Base-by-base conservation (phyloP, 2,329 filamentous ascomycete species). In the Fusarium floridanum region DNA sequence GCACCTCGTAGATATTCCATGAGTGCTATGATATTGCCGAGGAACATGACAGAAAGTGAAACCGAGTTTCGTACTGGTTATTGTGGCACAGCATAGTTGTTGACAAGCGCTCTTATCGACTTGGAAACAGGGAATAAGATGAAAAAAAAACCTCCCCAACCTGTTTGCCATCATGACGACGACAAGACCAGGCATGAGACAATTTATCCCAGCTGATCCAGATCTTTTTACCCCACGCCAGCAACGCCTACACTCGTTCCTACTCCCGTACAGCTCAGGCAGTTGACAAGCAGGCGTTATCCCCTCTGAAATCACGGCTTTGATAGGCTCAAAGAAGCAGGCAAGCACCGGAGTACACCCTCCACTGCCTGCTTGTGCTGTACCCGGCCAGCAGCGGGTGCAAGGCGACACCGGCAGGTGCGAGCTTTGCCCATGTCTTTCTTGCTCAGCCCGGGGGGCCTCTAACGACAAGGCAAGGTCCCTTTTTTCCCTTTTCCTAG, bases 371-470 rank as follows among this genome's bases (percentile, higher is more conserved):
- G 41, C n/a, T 43, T 43, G 41, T 20, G 55, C 27, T 57, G 67
- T 45, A 32, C 39, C 17, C 32, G 32, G 71, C 71, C 64, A 36
- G 71, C 61, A 56, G 62, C 72, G 71, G 72, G 72, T 74, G 72
- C 72, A 39, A 72, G 59, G 34, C 41, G 56, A 65, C 57, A 27
- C 60, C 62, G 39, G 45, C 65, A 55, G 72, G 72, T 74, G 72
- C 65, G 56, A 74, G 72, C 68, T 74, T 63, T 74, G 43, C 65
- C 50, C 41, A 69, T 57, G 29, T 36, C 43, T 68, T 36, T 71
- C 27, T 32, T 72, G 64, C 55, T 16, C 64, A 32, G 32, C 32
- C 32, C 32, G 53, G 53, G 17, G 53, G 53, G 17, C 57, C 71
- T 74, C 71, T 65, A 62, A 56, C 64, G 59, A 56, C 71, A 74